Evolutionary conservation across 106 monocot genomes (phyloP).

Genomic region (Dactylorhiza incarnata): DNA sequence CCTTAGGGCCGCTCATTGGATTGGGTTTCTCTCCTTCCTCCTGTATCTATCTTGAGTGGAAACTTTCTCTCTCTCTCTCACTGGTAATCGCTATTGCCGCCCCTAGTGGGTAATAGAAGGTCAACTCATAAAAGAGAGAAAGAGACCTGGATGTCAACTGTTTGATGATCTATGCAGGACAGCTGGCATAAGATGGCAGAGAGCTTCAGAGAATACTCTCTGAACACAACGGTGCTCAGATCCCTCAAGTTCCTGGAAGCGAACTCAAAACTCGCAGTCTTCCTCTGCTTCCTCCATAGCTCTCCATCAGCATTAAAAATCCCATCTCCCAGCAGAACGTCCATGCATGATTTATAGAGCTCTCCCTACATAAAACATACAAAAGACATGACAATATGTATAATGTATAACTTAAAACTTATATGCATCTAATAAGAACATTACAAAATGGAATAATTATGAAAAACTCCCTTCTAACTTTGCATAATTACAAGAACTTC

Average conservation of each 20-base stretch:
- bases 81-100: too few species aligned
- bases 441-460: too few species aligned
- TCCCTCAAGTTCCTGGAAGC: slow-evolving; percentile 85
- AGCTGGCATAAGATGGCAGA: slow-evolving; percentile 49
- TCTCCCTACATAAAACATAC: slow-evolving; percentile 40
- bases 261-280: slow-evolving; percentile 83
- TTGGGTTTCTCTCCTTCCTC: too few species aligned
- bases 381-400: not conserved
- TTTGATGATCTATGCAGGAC: slow-evolving; percentile 25
- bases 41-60: too few species aligned
- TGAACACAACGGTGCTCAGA: slow-evolving; percentile 77
- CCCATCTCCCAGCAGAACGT: slow-evolving; percentile 78
- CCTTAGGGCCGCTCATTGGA: too few species aligned
- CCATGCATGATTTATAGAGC: slow-evolving; percentile 49
- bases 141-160: slow-evolving; percentile 69
- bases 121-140: not conserved
- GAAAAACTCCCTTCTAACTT: too few species aligned
- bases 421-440: too few species aligned
- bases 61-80: too few species aligned
- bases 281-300: slow-evolving; percentile 67
- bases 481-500: too few species aligned
- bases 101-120: too few species aligned
- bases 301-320: slow-evolving; percentile 90
- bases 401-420: too few species aligned
- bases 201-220: slow-evolving; percentile 69